phyloP scores from a whole-genome alignment of 805 yeast genomes.

The Metschnikowia dekortorum region DNA sequence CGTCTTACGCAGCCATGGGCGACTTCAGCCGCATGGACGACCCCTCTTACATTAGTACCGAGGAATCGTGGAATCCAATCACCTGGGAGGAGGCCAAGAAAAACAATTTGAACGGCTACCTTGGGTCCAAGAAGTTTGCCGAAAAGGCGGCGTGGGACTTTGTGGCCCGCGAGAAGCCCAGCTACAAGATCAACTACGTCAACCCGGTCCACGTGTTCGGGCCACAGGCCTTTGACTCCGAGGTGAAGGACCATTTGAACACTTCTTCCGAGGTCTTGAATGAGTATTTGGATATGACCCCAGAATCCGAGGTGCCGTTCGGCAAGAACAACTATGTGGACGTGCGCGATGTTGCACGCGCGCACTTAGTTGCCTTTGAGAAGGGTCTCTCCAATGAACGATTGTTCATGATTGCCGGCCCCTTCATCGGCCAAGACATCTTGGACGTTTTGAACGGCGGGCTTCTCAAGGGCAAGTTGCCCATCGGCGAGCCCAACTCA shows the following conservation, averaged over 20 bases:
- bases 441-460: conserved; percentile 36
- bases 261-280: conserved; percentile 39
- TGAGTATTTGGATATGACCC: conserved; percentile 29
- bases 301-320: conserved; percentile 19
- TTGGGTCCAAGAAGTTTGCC: conserved; percentile 51
- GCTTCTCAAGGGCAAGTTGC: conserved; percentile 39
- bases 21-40: conserved; percentile 11
- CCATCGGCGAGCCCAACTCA: conserved; percentile 39
- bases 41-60: conserved; percentile 4
- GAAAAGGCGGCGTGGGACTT: conserved; percentile 41
- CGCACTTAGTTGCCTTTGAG: conserved; percentile 16
- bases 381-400: conserved; percentile 22
- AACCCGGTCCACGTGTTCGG: conserved; percentile 24
- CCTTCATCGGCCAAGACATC: conserved; percentile 25
- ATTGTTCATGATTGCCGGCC: conserved; percentile 22
- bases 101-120: conserved; percentile 37
- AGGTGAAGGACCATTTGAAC: conserved; percentile 31
- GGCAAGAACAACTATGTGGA: conserved; percentile 20
- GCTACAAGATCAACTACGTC: conserved; percentile 34
- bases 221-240: conserved; percentile 20
- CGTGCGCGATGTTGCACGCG: conserved; percentile 22
- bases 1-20: conserved; percentile 12
- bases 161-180: conserved; percentile 24
- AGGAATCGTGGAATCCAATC: conserved; percentile 44
- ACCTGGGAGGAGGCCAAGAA: conserved; percentile 41